Evolutionary conservation across 2,329 filamentous ascomycete genomes (phyloP), one percentile per base, ranked within the genome.

Genomic region (Fusarium musae): DNA sequence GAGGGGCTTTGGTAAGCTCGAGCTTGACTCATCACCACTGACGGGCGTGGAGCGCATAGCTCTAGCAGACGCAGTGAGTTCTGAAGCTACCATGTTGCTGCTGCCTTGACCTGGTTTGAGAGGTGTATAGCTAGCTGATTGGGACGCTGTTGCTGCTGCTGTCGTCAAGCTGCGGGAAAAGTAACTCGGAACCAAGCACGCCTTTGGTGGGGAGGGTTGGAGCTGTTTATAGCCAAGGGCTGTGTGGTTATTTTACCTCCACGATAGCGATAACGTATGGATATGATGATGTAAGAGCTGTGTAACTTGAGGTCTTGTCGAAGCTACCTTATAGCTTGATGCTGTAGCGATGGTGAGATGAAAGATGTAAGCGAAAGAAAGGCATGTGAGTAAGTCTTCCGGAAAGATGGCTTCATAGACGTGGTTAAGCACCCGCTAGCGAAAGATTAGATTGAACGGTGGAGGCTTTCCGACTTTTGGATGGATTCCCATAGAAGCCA

Each of bases 61-160:
- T 69, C 73, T 80, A 59, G 82, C 80, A 63, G 80, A 82, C 43
- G 79, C 79, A 32, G 80, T 81, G 66, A 84, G 75, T 75, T 83
- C 80, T 49, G 82, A 84, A 57, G 82, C 77, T 61, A 80, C 80
- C 82, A 84, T 84, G 67, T 61, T 70, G 68, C 58, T 70, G 66
- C 58, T 53, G 36, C 42, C 42, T 42, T 44, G 37, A 6, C 26
- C 34, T 34, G 16, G 39, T 21, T 43, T 52, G 32, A 39, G 36
- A 54, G 57, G 30, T 62, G 17, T 50, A 44, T 62, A 16, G 37
- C 12, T 66, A 13, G 37, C 12, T 37, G 42, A 40, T 44, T 40
- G 44, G 10, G 19, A 54, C 16, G 42, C 44, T 44, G 53, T 71
- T 52, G 53, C 44, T 40, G 56, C 62, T 52, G 40, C 53, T 23